Evolutionary conservation across 1,284 basidiomycete species (phyloP), one percentile per base, ranked within the genome.

Genomic region (Marasmius oreades): DNA sequence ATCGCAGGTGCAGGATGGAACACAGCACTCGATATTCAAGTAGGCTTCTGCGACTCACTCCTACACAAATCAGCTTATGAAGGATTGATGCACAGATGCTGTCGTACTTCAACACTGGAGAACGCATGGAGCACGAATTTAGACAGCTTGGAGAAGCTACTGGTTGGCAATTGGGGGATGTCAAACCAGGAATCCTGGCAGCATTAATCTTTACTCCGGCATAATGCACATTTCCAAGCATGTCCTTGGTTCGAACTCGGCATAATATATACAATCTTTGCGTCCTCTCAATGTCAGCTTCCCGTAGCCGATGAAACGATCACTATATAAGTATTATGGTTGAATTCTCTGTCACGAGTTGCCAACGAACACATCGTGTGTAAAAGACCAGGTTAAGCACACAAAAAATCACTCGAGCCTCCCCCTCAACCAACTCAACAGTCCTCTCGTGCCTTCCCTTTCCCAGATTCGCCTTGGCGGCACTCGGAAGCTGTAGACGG

Each of bases 391-490:
- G 4, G 28, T 31, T 31, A 31, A 31, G 28, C 28, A 31, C 28
- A 31, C 28, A 31, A 10, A 50, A 14, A 1, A 36, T 72, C 62
- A 88, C 61, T 88, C 86, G 50, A 90, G 79, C 56, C 88, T 74
- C 24, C 85, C 86, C 53, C 86, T 77, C 62, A 91, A 67, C 88
- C 88, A 91, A 56, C 78, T 83, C 71, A 91, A 64, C 55, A 91
- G 63, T 2, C 88, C 88, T 63, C 88, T 90, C n/a, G 88, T 91
- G 2, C 89, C 90, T 66, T 92, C 89, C 50, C 88, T 75, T 67
- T 92, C 90, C 90, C 90, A 92, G 11, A 92, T 82, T 28, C 85
- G 77, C 61, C 88, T 75, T 53, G 84, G 81, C 2, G 90, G 90
- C n/a, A 90, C 81, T 28, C 90, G 85, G 75, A 92, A 92, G 14